phyloP scores from a whole-genome alignment of 495 filamentous ascomycete genomes.

The Penicillium atrosanguineum region DNA sequence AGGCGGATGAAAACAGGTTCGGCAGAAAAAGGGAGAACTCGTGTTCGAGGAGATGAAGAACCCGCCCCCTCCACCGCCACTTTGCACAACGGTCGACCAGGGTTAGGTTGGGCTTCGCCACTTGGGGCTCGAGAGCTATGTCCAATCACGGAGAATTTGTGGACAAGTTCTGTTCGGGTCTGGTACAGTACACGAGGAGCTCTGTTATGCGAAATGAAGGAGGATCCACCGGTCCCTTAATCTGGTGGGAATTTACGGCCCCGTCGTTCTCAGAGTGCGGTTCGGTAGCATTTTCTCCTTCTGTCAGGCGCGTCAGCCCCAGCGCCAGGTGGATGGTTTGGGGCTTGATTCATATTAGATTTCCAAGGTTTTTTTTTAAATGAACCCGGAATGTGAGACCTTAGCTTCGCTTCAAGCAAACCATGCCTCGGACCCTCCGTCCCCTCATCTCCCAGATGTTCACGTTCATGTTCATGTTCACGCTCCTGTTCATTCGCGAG shows the following conservation, averaged over 20 bases:
- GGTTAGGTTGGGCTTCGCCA: constrained; percentile 14
- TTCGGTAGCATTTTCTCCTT: constrained; percentile 16
- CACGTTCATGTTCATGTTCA: neutral
- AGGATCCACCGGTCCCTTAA: constrained; percentile 26
- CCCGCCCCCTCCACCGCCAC: constrained; percentile 10
- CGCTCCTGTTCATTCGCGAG: neutral
- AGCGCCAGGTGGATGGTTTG: neutral
- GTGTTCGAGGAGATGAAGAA: constrained; percentile 13
- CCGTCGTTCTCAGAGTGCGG: constrained; percentile 21
- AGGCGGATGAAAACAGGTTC: neutral
- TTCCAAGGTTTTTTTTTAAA: neutral
- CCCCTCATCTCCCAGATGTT: neutral
- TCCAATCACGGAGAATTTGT: constrained; percentile 21
- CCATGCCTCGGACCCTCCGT: neutral
- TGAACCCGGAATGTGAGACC: neutral
- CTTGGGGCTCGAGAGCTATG: constrained; percentile 16
- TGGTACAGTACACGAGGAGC: neutral
- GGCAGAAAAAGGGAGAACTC: constrained; percentile 7
- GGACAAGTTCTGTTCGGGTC: too few species aligned
- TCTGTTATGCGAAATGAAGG: neutral
- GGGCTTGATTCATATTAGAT: neutral
- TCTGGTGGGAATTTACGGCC: constrained; percentile 19
- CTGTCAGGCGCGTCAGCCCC: neutral
- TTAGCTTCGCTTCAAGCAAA: constrained; percentile 3
- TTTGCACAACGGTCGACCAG: constrained; percentile 10